Evolutionary conservation across 768 basidiomycete genomes (phyloP), one percentile per base, ranked within the genome.

Genomic region (Boletus subparvulus): DNA sequence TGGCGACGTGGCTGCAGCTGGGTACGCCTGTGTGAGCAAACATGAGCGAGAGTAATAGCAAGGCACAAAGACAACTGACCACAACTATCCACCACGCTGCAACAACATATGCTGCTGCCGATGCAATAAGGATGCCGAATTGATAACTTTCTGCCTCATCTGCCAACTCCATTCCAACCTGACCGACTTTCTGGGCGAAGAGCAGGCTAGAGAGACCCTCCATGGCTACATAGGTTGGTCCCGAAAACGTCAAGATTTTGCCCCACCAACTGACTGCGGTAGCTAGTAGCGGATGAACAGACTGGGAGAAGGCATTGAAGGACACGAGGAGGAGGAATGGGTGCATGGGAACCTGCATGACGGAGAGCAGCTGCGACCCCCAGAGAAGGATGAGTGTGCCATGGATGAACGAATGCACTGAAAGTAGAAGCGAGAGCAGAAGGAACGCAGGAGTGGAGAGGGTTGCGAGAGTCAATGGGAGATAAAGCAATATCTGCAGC

Each of bases 71-170:
- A 45, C 44, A 55, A 84, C 89, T 62, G 62, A 91, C 90, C 58
- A 79, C 75, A 41, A 90, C 88, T 63, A 94, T 90, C 90, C 90
- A 92, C 85, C 88, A 92, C 1, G 89, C 89, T 10, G 91, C 87
- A 37, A 78, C 77, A 21, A 94, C 92, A 72, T 92, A 93, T 11
- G 88, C 84, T 43, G 82, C 83, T 10, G 92, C 90, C 3, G 90
- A 83, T 33, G 81, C 83, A 61, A 94, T 85, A 35, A 94, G 80
- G 46, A 92, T 75, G 6, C 77, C 83, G 65, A 94, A 87, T 67
- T 94, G 91, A 67, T 87, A 88, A 9, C 76, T 74, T 69, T 94
- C 92, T 52, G 85, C 86, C 61, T 83, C 81, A n/a, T 74, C 82
- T 12, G 87, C 87, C 14, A 92, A 74, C 49, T 81, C 81, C 71